Percentiles rank a stretch among this genome's conserved stretches.
Conservation (phyloP, 257 asterid genomes). For the Verbascum thapsus region DNA sequence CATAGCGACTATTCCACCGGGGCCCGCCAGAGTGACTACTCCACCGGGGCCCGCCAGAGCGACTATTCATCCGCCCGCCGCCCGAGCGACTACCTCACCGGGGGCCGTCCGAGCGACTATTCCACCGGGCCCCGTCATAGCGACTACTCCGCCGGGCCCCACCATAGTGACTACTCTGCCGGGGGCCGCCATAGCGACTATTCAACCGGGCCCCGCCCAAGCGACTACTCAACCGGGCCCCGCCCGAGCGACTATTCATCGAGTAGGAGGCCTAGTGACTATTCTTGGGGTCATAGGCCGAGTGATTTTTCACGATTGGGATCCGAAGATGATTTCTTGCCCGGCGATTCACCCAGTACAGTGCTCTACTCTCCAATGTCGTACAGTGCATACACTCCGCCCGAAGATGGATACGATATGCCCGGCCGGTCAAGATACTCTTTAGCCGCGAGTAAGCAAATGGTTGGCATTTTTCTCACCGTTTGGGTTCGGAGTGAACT, state of each 20-base stretch:
- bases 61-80: constrained; percentile 36
- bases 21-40: constrained; percentile 70
- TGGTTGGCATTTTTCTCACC: constrained; percentile 69
- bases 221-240: constrained; percentile 51
- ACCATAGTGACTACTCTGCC: constrained; percentile 48
- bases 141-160: no score
- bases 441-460: constrained; percentile 64
- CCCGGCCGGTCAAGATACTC: constrained; percentile 51
- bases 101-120: constrained; percentile 29
- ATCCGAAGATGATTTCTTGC: constrained; percentile 60
- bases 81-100: constrained; percentile 33
- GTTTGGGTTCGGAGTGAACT: constrained; percentile 65
- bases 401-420: constrained; percentile 39
- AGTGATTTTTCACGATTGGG: constrained; percentile 70
- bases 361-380: constrained; percentile 52
- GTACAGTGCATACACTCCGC: constrained; percentile 36
- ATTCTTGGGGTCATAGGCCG: constrained; percentile 56
- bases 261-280: constrained; percentile 54
- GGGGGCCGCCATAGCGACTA: constrained; percentile 56
- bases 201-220: constrained; percentile 54
- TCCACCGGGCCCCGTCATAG: constrained; percentile 45
- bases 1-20: no score
- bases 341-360: constrained; percentile 64
- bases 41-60: constrained; percentile 52
- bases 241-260: constrained; percentile 59